Evolutionary conservation across 202 grass and related monocot species (phyloP), one percentile per base, ranked within the genome.

Genomic region (Tripidium arundinaceum): DNA sequence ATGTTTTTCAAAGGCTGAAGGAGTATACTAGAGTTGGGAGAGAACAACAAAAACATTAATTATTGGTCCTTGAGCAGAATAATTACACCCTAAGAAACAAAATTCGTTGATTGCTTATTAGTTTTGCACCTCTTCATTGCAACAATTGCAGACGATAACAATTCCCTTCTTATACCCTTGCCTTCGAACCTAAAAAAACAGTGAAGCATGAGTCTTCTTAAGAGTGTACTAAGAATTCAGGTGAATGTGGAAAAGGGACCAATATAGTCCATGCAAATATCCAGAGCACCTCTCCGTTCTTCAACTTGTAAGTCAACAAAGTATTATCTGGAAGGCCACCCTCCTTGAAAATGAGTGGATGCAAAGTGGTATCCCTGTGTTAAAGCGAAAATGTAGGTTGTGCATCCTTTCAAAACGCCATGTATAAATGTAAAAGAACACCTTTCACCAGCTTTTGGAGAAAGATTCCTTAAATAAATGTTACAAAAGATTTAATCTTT

Each of bases 1-100:
- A 39, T 97, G 94, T 36, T 89, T 86, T 90, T 97, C 94, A 79
- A 97, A 97, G 10, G 85, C 83, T 15, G 89, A 97, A 41, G 94
- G 91, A 78, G 76, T 80, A 72, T 83, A 60, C 91, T 94, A 83
- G 72, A 68, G 24, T 74, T 9, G 70, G 75, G 19, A 83, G 36
- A 85, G 49, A 52, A 86, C 33, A 83, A 37, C 39, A 80, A 34
- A 79, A 79, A 39, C 42, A 18, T 60, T 9, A 29, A 73, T 75
- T 84, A 72, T 72, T 84, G 22, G 16, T 50, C 68, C 43, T 73
- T 33, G 2, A 67, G 47, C 8, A 84, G 21, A 85, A 79, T 74
- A 82, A 74, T 70, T 69, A 63, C 38, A 72, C 25, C 16, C 18
- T 83, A 64, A 59, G 41, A 68, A 62, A 65, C 38, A 80, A 76